Evolutionary conservation across 108 stramenopile genomes (phyloP).

Genomic region (Schizochytrium sp.): DNA sequence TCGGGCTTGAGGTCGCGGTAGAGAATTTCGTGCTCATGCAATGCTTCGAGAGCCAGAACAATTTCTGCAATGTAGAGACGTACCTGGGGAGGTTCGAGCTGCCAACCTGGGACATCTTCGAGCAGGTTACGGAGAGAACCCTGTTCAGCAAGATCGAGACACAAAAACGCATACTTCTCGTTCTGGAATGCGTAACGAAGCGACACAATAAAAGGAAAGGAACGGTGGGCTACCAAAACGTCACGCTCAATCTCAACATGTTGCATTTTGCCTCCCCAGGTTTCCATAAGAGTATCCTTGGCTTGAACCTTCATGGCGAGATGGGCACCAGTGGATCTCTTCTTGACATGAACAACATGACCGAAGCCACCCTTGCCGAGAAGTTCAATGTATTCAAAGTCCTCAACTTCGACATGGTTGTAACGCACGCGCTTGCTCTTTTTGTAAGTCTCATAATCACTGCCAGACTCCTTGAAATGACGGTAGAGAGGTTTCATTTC

Average conservation of each 20-base stretch:
- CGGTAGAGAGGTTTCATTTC: conserved; percentile 70
- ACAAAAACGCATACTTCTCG: conserved; percentile 71
- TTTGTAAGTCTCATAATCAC: conserved; percentile 63
- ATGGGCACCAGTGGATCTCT: conserved; percentile 74
- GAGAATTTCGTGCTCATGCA: conserved; percentile 78
- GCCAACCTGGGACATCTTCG: conserved; percentile 9
- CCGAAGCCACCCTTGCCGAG: conserved; percentile 72
- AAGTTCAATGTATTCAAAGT: conserved; percentile 67
- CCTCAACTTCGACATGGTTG: conserved; percentile 65
- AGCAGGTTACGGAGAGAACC: conserved; percentile 62
- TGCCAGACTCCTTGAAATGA: conserved; percentile 65
- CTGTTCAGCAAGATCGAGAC: conserved; percentile 68
- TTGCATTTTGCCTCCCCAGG: conserved; percentile 65
- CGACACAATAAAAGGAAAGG: conserved; percentile 74
- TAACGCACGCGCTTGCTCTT: conserved; percentile 46
- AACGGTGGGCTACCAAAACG: conserved; percentile 70
- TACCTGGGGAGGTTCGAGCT: conserved; percentile 66
- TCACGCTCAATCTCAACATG: conserved; percentile 75
- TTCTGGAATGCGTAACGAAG: conserved; percentile 79
- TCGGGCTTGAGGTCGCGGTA: conserved; percentile 77
- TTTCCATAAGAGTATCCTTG: conserved; percentile 72
- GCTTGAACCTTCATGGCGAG: conserved; percentile 79
- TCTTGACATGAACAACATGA: conserved; percentile 71
- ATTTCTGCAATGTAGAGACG: conserved; percentile 75
- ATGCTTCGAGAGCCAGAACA: conserved; percentile 70